Percentiles rank a stretch among this genome's conserved stretches.
Conservation (phyloP, 352 stramenopile genomes). For the Pythium sp. region DNA sequence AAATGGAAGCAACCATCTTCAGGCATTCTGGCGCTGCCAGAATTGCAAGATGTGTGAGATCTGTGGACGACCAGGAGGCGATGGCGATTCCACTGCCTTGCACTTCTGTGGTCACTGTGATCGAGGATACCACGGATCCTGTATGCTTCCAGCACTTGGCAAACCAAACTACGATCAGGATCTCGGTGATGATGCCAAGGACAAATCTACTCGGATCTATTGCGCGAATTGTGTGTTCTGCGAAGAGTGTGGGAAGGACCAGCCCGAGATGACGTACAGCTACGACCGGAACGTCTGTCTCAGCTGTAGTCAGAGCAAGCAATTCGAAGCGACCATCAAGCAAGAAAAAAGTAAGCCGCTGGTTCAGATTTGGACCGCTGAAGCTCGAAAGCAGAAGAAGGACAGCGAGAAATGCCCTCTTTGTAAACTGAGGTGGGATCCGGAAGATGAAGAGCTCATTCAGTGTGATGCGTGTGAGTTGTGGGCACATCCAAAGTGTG, state of each 20-base stretch:
- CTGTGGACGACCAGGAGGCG: constrained; percentile 60
- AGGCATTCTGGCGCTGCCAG: constrained; percentile 88
- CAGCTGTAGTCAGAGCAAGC: constrained; percentile 49
- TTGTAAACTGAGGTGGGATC: constrained; percentile 64
- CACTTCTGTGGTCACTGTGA: constrained; percentile 47
- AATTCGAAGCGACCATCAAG: constrained; percentile 45
- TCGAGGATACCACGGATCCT: constrained; percentile 54
- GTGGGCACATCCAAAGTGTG: constrained; percentile 82
- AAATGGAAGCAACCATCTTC: constrained; percentile 44
- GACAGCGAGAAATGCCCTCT: constrained; percentile 78
- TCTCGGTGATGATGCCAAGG: constrained; percentile 8
- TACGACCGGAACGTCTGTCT: constrained; percentile 57
- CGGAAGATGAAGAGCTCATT: constrained; percentile 78
- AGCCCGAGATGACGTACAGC: constrained; percentile 59
- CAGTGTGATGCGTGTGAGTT: constrained; percentile 86
- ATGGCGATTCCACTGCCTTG: constrained; percentile 24
- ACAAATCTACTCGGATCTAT: constrained; percentile 34
- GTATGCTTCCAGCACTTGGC: constrained; percentile 40
- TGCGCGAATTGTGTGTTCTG: constrained; percentile 71
- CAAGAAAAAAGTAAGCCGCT: constrained; percentile 53
- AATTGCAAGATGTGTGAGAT: constrained; percentile 97
- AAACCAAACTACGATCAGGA: constrained; percentile 13
- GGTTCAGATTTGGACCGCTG: constrained; percentile 53
- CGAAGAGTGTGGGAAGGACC: constrained; percentile 40
- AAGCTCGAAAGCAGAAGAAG: constrained; percentile 48